Evolutionary conservation across 1,284 basidiomycete species (phyloP).

Genomic region (Cutaneotrichosporon cyanovorans): DNA sequence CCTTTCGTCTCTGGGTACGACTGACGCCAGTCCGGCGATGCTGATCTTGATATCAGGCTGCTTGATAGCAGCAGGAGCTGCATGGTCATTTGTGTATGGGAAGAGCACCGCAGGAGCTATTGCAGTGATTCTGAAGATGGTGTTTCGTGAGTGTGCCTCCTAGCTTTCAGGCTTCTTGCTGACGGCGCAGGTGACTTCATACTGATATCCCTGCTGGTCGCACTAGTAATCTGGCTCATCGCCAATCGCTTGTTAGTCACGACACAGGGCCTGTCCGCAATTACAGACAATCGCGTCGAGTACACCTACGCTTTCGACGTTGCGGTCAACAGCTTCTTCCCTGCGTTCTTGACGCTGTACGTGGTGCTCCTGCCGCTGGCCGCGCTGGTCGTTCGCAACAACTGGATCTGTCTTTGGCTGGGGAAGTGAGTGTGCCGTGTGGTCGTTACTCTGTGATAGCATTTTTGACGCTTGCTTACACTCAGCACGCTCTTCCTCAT

Average conservation of each 20-base stretch:
- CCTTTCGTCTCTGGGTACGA: background rate
- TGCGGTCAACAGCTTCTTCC: constrained; percentile 91
- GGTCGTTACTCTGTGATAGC: background rate
- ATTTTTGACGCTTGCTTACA: background rate
- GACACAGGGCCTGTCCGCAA: constrained; percentile 55
- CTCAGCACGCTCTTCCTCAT: constrained; percentile 67
- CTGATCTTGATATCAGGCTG: constrained; percentile 72
- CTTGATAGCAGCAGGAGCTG: constrained; percentile 60
- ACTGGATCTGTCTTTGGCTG: constrained; percentile 86
- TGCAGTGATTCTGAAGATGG: constrained; percentile 65
- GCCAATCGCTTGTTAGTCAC: constrained; percentile 66
- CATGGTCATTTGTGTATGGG: constrained; percentile 79
- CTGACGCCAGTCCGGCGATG: constrained; percentile 60
- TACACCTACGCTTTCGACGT: constrained; percentile 93
- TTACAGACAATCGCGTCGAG: constrained; percentile 67
- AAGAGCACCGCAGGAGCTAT: constrained; percentile 55
- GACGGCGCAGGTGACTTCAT: constrained; percentile 58
- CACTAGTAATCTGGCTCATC: constrained; percentile 72
- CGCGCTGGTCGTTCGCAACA: constrained; percentile 68
- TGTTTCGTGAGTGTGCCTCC: constrained; percentile 55
- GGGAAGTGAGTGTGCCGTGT: constrained; percentile 56
- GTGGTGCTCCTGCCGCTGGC: constrained; percentile 75
- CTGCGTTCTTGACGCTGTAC: constrained; percentile 78
- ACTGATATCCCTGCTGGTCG: constrained; percentile 61
- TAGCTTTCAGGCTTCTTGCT: background rate